Evolutionary conservation across 129 eudicot species (phyloP), one percentile per base, ranked within the genome.

Genomic region (Flaveria brownii): DNA sequence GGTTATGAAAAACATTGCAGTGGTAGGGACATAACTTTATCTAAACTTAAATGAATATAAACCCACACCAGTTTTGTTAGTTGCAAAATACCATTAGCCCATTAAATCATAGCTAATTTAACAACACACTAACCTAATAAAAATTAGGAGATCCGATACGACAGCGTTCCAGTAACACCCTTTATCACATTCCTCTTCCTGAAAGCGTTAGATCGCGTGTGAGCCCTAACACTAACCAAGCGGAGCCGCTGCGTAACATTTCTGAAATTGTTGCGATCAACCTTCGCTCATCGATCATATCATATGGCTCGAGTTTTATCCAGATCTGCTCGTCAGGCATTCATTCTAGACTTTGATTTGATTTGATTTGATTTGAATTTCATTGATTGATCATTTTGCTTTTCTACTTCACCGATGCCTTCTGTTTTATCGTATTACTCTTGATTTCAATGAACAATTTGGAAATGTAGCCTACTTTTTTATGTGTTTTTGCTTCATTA

Each of bases 271-370:
- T 33, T 2, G 47, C 51, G 39, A 63, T 50, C 76, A 23, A 18
- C 69, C 57, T 26, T 68, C 39, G 9, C 9, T 9, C 42, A 33
- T 33, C 39, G 39, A n/a, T n/a, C n/a, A n/a, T n/a, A 33, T 33
- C 39, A 33, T 33, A 54, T 80, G 84, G 84, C 84, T 74, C 80
- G 80, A 73, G 46, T 45, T 30, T 8, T 80, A 67, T 80, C 84
- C 55, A 80, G 84, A 80, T 80, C 84, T 56, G 72, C 84, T 74
- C 84, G 84, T 59, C 84, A 80, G 84, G 84, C 23, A 80, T 33
- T 33, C 62, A 9, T 6, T 65, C 0, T 18, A 76, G 12, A 26
- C 39, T 65, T 51, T 65, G 23, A 45, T n/a, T n/a, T n/a, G n/a
- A n/a, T n/a, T n/a, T n/a, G n/a, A n/a, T n/a, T n/a, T n/a, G n/a